Conservation (phyloP, 2,329 filamentous ascomycete genomes). For the Chrysoporthe puriensis region DNA sequence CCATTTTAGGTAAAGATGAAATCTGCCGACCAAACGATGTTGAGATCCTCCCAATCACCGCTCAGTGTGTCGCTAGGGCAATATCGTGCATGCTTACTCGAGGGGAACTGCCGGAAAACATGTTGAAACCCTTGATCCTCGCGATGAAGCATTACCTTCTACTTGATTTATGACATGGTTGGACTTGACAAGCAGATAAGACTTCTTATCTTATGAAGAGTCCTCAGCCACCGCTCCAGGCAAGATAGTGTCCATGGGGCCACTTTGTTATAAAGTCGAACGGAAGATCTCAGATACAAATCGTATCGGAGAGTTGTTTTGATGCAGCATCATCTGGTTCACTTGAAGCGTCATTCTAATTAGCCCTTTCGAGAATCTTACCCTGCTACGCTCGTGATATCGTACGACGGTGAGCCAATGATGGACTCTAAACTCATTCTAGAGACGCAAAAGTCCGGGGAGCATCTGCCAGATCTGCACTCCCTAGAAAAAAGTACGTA, state of each 20-base stretch:
- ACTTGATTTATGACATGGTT: background rate
- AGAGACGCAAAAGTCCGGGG: background rate
- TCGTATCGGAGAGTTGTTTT: background rate
- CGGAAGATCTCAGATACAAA: background rate
- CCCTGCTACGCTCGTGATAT: background rate
- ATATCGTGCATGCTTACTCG: no score
- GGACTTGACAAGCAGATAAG: background rate
- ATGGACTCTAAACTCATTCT: background rate
- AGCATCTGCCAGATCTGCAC: background rate
- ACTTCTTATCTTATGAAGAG: background rate
- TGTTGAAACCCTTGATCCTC: background rate
- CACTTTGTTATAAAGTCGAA: background rate
- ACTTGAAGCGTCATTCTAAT: background rate
- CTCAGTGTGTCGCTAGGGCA: background rate
- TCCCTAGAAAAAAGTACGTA: slow-evolving; percentile 32
- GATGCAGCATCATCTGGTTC: background rate
- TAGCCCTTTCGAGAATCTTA: background rate
- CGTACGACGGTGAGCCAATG: background rate
- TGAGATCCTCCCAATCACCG: background rate
- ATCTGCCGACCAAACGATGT: background rate
- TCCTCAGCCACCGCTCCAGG: background rate
- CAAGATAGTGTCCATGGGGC: background rate
- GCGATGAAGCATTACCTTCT: background rate
- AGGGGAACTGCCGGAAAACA: no score
- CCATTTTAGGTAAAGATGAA: slow-evolving; percentile 19